These are phyloP conservation scores for Penicillium psychrosexuale DNA, from an alignment of 2,329 filamentous ascomycete species.

Conservation along the genomic window DNA sequence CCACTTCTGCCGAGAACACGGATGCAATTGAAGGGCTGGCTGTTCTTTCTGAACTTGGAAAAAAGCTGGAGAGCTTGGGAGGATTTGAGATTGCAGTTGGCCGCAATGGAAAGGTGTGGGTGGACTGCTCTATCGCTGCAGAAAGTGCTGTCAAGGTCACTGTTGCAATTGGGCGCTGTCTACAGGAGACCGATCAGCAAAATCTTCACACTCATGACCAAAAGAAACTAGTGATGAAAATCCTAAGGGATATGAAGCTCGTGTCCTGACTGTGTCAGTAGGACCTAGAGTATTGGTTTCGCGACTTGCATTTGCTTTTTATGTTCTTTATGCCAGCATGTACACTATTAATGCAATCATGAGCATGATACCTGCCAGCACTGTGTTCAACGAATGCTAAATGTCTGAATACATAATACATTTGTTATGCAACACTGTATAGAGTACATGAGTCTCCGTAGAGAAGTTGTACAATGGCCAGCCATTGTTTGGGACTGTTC, in stretches of 20 bases:
- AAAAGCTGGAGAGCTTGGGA: constrained; percentile 57
- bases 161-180: constrained; percentile 72
- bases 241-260: constrained; percentile 43
- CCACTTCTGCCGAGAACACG: constrained; percentile 30
- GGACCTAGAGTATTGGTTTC: constrained; percentile 9
- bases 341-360: constrained; percentile 16
- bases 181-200: constrained; percentile 73
- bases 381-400: background rate
- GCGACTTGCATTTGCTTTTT: constrained; percentile 5
- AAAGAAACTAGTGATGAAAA: constrained; percentile 45
- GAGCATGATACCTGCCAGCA: background rate
- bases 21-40: constrained; percentile 61
- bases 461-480: background rate
- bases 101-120: constrained; percentile 88
- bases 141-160: constrained; percentile 59
- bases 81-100: constrained; percentile 93
- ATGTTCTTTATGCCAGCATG: constrained; percentile 11
- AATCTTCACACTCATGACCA: constrained; percentile 43
- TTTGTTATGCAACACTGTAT: background rate
- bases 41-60: constrained; percentile 76
- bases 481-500: background rate
- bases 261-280: constrained; percentile 21
- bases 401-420: background rate
- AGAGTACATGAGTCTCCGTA: background rate
- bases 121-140: constrained; percentile 67